Conservation (phyloP, 2,329 filamentous ascomycete species). For the Plenodomus lindquistii region DNA sequence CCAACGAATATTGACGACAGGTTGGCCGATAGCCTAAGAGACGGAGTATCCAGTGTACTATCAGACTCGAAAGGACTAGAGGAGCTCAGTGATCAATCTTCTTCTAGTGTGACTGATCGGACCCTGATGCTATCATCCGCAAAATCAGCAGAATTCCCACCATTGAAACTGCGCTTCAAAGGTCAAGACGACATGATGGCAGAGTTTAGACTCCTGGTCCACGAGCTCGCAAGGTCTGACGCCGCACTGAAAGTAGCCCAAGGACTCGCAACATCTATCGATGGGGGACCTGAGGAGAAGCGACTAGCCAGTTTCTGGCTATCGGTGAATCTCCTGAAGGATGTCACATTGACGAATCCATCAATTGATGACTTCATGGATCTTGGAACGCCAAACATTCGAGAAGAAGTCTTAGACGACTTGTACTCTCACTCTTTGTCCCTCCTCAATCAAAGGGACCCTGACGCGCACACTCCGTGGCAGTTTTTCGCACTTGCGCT, state of each 20-base stretch:
- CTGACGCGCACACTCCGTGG: slow-evolving; percentile 61
- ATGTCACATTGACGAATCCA: slow-evolving; percentile 55
- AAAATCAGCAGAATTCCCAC: slow-evolving; percentile 54
- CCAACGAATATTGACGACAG: slow-evolving; percentile 69
- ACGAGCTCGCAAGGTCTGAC: slow-evolving; percentile 57
- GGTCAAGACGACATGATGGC: slow-evolving; percentile 68
- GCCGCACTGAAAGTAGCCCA: slow-evolving; percentile 58
- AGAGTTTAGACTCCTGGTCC: slow-evolving; percentile 63
- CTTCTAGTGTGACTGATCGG: slow-evolving; percentile 12
- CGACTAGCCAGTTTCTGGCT: slow-evolving; percentile 80
- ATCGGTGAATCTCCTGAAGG: slow-evolving; percentile 70
- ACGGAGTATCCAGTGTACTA: slow-evolving; percentile 66
- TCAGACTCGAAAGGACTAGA: slow-evolving; percentile 36
- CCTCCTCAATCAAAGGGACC: slow-evolving; percentile 55
- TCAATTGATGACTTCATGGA: slow-evolving; percentile 71
- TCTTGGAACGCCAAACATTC: slow-evolving; percentile 42
- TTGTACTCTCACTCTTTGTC: slow-evolving; percentile 71
- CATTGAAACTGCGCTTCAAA: slow-evolving; percentile 61
- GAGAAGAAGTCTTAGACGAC: slow-evolving; percentile 56
- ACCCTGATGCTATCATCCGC: slow-evolving; percentile 17
- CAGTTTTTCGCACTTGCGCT: slow-evolving; percentile 76
- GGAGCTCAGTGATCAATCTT: slow-evolving; percentile 16
- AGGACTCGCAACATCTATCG: slow-evolving; percentile 67
- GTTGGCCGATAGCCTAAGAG: slow-evolving; percentile 70
- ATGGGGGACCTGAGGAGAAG: slow-evolving; percentile 60